phyloP scores from a whole-genome alignment of 2,329 filamentous ascomycete species.

The Curvularia hawaiiensis region DNA sequence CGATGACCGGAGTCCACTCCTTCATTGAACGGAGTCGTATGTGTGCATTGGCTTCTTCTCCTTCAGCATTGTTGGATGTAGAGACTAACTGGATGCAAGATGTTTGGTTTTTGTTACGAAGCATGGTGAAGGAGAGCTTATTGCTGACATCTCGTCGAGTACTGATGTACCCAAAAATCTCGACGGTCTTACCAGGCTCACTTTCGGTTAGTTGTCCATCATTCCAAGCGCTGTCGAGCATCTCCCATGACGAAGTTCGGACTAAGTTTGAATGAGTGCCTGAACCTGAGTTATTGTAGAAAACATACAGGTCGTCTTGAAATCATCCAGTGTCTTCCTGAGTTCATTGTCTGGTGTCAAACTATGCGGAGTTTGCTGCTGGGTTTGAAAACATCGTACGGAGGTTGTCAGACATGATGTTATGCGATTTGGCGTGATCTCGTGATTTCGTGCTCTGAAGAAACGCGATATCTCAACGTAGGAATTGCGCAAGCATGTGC shows the following conservation, averaged over 20 bases:
- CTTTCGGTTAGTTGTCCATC: conserved; percentile 3
- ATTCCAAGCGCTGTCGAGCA: conserved; percentile 46
- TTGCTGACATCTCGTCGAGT: conserved; percentile 70
- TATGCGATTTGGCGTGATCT: conserved; percentile 26
- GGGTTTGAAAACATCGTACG: conserved; percentile 23
- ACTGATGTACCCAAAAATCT: conserved; percentile 68
- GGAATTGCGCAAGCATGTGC: conserved; percentile 31
- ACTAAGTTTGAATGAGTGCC: conserved; percentile 20
- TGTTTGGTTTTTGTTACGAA: conserved; percentile 53
- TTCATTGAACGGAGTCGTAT: conserved; percentile 51
- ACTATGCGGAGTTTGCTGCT: conserved; percentile 1
- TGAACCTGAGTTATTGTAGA: neutral
- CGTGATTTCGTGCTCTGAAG: conserved; percentile 37
- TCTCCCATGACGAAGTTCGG: conserved; percentile 24
- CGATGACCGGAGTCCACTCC: conserved; percentile 60
- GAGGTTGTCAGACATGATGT: conserved; percentile 15
- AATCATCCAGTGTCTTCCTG: conserved; percentile 34
- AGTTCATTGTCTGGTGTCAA: conserved; percentile 25
- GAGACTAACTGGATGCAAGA: conserved; percentile 59
- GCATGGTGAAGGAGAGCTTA: conserved; percentile 71
- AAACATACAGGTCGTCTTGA: conserved; percentile 40
- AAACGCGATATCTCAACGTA: conserved; percentile 45
- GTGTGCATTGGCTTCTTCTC: conserved; percentile 34
- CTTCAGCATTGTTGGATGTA: conserved; percentile 41
- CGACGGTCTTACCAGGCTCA: conserved; percentile 12